These are phyloP conservation scores for Bruguiera hainesii DNA, from an alignment of 441 rosid species.

Conservation along the genomic window DNA sequence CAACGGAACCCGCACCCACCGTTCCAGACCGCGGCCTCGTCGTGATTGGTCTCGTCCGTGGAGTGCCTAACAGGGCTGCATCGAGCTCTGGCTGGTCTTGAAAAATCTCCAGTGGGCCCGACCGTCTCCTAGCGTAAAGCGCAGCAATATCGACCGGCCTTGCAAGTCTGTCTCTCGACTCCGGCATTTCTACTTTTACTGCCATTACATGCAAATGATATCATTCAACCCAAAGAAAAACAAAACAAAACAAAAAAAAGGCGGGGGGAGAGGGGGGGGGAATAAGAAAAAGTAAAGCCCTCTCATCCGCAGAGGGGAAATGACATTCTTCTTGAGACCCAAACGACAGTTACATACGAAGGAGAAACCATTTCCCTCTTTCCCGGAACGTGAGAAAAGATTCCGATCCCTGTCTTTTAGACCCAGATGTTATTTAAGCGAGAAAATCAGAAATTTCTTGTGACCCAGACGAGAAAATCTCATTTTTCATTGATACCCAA, in stretches of 20 bases:
- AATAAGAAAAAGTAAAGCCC: too few relatives aligned
- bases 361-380: too few relatives aligned
- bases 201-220: not conserved
- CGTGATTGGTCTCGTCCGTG: constrained; percentile 5
- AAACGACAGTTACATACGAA: too few relatives aligned
- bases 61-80: constrained; percentile 24
- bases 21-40: constrained; percentile 14
- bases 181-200: constrained; percentile 38
- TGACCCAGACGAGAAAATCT: too few relatives aligned
- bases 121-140: constrained; percentile 39
- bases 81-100: constrained; percentile 32
- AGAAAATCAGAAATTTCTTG: too few relatives aligned
- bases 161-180: constrained; percentile 58
- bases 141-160: constrained; percentile 52
- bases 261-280: not conserved
- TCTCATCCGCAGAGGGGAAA: too few relatives aligned
- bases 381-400: too few relatives aligned
- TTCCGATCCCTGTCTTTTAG: too few relatives aligned
- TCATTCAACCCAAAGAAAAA: constrained; percentile 10
- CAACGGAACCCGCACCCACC: constrained; percentile 23
- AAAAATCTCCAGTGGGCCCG: constrained; percentile 27
- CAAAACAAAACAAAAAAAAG: not conserved
- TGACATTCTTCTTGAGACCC: too few relatives aligned
- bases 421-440: too few relatives aligned
- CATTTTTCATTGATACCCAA: too few relatives aligned